Evolutionary conservation across 352 stramenopile species (phyloP), one percentile per base, ranked within the genome.

Genomic region (Hyaloperonospora arabidopsidis): DNA sequence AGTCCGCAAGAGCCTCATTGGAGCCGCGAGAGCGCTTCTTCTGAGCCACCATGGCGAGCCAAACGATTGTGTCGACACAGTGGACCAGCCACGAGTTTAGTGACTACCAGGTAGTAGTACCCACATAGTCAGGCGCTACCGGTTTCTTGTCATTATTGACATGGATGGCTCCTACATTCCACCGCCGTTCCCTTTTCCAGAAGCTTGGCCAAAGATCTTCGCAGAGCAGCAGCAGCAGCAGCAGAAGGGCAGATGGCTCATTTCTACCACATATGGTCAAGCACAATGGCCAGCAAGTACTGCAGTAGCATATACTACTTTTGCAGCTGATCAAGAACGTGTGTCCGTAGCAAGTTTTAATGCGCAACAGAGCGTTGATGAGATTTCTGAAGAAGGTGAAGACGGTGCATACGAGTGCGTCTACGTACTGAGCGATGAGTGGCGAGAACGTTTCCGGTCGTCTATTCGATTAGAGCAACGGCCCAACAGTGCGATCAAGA

Each of bases 121-220:
- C 18, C 25, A 32, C 4, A 32, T 10, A 32, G 25, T 32, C 25
- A n/a, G 25, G 25, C 8, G 25, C 25, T 32, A 32, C 25, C 25
- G 25, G 25, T 41, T 41, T 35, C 38, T 15, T 23, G n/a, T 48
- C 7, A 45, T 19, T 45, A 15, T 3, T n/a, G n/a, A 18, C 6
- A 74, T 72, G 67, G 63, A 63, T 40, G 50, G 58, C 45, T 52
- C 50, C 7, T 79, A 73, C 54, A 80, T 89, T 47, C 82, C 76
- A 45, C 82, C 82, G 55, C 82, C 82, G 55, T 93, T 79, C 65
- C 82, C 82, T 58, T 89, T 93, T 57, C 78, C 77, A 15, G 72
- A 87, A 50, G 67, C 57, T 34, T 93, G 82, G 82, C 59, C 68
- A 40, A 43, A 52, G 36, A 40, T 89, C 21, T 75, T 82, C 35